These are phyloP conservation scores for Straminergon stramineum DNA, from an alignment of 225 moss, liverwort and hornwort genomes.

Conservation along the genomic window DNA sequence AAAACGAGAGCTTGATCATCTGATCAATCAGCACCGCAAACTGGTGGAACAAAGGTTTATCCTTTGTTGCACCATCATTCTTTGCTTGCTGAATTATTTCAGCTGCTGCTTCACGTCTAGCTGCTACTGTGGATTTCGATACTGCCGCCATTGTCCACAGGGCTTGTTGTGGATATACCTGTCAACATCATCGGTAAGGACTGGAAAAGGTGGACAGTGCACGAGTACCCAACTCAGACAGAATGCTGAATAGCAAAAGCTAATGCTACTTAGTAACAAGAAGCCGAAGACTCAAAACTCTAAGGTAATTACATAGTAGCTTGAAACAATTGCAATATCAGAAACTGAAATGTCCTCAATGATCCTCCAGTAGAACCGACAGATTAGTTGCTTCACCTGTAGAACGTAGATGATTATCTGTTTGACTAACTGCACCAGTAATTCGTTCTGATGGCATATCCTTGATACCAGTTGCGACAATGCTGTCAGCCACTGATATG, in stretches of 20 bases:
- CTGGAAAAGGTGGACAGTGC: not conserved
- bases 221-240: not conserved
- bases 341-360: not conserved
- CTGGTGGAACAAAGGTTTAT: conserved; percentile 73
- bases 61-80: conserved; percentile 50
- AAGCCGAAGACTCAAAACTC: not conserved
- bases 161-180: conserved; percentile 95
- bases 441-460: conserved; percentile 96
- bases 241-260: not conserved
- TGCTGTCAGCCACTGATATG: conserved; percentile 98
- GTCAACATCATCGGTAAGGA: conserved; percentile 10
- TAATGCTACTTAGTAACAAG: not conserved
- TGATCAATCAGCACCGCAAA: conserved; percentile 87
- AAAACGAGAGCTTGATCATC: conserved; percentile 90
- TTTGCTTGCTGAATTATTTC: conserved; percentile 81
- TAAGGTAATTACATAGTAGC: not conserved
- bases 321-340: not conserved
- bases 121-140: conserved; percentile 85
- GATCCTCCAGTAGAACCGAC: not conserved
- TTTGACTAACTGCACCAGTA: conserved; percentile 80
- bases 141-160: conserved; percentile 99
- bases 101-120: conserved; percentile 86
- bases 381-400: conserved; percentile 20
- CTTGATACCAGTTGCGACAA: conserved; percentile 93
- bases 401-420: conserved; percentile 77